Evolutionary conservation across 108 stramenopile genomes (phyloP).

Genomic region (Cyclotella choctawhatcheeana): DNA sequence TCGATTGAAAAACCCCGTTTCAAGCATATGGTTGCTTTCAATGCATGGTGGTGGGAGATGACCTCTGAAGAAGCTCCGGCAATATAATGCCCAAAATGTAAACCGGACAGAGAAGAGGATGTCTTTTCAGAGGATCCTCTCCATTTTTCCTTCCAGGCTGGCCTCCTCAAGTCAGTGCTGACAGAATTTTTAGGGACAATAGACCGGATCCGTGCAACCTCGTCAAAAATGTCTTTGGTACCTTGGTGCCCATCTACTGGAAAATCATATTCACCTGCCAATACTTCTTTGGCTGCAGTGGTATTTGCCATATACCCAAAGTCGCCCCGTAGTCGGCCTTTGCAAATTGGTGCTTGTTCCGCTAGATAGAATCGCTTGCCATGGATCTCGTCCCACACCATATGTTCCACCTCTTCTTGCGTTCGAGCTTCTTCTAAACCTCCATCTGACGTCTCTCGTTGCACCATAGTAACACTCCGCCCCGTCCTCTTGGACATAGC

Average conservation of each 20-base stretch:
- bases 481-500: background rate
- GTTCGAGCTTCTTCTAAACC: background rate
- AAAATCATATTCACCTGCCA: conserved; percentile 12
- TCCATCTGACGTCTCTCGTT: background rate
- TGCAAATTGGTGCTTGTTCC: conserved; percentile 15
- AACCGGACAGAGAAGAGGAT: background rate
- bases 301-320: conserved; percentile 10
- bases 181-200: background rate
- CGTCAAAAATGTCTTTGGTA: background rate
- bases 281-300: background rate
- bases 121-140: background rate
- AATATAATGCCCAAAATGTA: conserved; percentile 9
- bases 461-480: background rate
- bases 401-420: background rate
- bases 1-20: background rate
- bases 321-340: background rate
- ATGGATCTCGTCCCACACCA: conserved; percentile 4
- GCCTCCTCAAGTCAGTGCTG: background rate
- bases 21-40: background rate
- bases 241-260: background rate
- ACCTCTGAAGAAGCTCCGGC: background rate
- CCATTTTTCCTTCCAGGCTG: conserved; percentile 8
- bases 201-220: background rate
- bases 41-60: background rate
- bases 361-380: conserved; percentile 6